Conservation (phyloP, 192 early-diverging fungal genomes). For the Podila minutissima region DNA sequence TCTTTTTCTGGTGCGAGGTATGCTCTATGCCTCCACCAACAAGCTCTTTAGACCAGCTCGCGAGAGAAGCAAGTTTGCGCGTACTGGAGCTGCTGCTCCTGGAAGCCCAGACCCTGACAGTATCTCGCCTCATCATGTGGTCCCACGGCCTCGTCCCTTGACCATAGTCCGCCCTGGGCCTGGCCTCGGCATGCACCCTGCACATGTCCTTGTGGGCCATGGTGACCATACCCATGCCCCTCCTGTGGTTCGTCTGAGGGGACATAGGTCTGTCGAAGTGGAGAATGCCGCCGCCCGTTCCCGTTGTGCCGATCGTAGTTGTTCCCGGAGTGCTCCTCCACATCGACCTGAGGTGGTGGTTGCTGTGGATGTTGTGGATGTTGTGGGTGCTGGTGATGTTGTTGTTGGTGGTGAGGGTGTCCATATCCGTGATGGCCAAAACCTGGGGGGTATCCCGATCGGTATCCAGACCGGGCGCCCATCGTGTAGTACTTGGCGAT, state of each 20-base stretch:
- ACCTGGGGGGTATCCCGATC: slow-evolving; percentile 24
- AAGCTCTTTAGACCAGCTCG: too few relatives aligned
- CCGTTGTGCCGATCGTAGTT: slow-evolving; percentile 2
- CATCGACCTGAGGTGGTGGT: neutral
- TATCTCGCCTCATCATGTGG: slow-evolving; percentile 33
- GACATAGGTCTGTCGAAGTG: slow-evolving; percentile 22
- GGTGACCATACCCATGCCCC: neutral
- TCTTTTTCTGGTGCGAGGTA: too few relatives aligned
- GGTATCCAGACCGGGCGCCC: slow-evolving; percentile 6
- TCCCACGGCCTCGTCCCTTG: slow-evolving; percentile 24
- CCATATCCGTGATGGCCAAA: slow-evolving; percentile 14
- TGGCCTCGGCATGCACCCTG: neutral
- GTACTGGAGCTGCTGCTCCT: slow-evolving; percentile 24
- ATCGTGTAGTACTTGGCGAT: slow-evolving; percentile 45
- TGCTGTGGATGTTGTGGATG: neutral
- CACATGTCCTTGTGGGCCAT: neutral
- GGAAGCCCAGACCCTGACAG: slow-evolving; percentile 21
- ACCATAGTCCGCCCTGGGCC: slow-evolving; percentile 3
- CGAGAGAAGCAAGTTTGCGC: too few relatives aligned
- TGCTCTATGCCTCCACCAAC: too few relatives aligned
- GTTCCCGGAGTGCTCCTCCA: neutral
- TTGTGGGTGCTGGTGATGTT: slow-evolving; percentile 1
- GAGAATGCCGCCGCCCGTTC: slow-evolving; percentile 34
- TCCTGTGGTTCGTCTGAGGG: neutral
- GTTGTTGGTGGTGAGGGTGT: neutral